Conservation (phyloP, 148 eudicot genomes). For the Rhododendron molle region DNA sequence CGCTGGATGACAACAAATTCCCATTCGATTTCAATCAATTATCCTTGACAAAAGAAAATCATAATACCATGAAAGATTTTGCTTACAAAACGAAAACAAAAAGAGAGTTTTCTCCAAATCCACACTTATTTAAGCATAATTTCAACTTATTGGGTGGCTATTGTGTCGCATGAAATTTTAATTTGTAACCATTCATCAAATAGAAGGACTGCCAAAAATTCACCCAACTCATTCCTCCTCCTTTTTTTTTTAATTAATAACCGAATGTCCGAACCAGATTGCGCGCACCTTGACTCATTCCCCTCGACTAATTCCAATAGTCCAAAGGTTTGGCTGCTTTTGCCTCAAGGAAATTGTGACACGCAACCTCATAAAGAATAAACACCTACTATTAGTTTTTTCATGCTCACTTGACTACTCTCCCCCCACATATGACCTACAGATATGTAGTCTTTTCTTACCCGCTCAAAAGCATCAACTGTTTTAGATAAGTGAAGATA, state of each 20-base stretch:
- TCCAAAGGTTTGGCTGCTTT: too few species aligned
- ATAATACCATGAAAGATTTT: not conserved
- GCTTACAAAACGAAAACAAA: too few species aligned
- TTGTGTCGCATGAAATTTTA: not conserved
- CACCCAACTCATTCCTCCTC: not conserved
- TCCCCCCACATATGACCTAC: not conserved
- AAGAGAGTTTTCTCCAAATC: not conserved
- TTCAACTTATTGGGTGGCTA: not conserved
- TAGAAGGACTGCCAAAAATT: not conserved
- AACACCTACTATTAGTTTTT: too few species aligned
- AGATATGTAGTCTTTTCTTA: not conserved
- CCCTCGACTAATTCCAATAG: too few species aligned
- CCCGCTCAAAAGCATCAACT: not conserved
- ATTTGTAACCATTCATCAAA: not conserved
- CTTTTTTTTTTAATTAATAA: not conserved
- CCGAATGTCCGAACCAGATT: rapidly evolving
- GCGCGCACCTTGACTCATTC: too few species aligned
- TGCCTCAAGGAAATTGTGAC: too few species aligned
- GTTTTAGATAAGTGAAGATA: not conserved
- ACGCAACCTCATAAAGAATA: too few species aligned
- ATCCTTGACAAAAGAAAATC: too few species aligned
- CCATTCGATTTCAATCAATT: not conserved
- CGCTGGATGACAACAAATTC: constrained; percentile 33
- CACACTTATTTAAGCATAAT: not conserved
- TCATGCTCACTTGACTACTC: too few species aligned